phyloP scores from a whole-genome alignment of 495 filamentous ascomycete species.

The Hyaloscypha hepaticicola region DNA sequence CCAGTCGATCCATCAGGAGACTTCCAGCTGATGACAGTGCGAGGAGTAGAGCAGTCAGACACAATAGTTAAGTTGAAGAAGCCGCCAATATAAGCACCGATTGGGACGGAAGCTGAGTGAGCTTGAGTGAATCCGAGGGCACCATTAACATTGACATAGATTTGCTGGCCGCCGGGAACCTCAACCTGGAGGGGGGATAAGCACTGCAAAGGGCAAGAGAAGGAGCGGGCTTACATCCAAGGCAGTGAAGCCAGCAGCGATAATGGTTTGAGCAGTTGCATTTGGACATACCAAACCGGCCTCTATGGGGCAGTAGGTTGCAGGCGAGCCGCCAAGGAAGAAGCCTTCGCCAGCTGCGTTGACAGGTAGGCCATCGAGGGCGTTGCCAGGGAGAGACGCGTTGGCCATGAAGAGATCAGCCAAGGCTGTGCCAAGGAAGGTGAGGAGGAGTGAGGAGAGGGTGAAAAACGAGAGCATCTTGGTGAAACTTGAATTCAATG shows the following conservation, averaged over 20 bases:
- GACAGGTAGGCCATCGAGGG: constrained; percentile 17
- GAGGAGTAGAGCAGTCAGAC: not conserved
- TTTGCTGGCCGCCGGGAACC: constrained; percentile 68
- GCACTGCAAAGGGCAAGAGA: not conserved
- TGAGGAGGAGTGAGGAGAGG: not conserved
- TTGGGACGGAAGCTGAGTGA: constrained; percentile 58
- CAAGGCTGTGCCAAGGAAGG: not conserved
- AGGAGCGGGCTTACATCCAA: constrained; percentile 6
- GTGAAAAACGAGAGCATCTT: constrained; percentile 5
- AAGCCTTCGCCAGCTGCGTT: constrained; percentile 21
- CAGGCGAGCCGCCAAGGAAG: constrained; percentile 17
- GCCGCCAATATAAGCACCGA: constrained; percentile 47
- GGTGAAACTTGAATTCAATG: not conserved
- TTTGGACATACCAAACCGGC: constrained; percentile 7
- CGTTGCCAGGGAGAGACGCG: constrained; percentile 7
- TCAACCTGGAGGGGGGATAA: constrained; percentile 36
- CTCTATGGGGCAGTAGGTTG: constrained; percentile 20
- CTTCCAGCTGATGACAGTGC: constrained; percentile 15
- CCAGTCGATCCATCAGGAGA: constrained; percentile 2
- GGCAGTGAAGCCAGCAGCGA: constrained; percentile 13
- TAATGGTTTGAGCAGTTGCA: not conserved
- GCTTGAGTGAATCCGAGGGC: constrained; percentile 59
- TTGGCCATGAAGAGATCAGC: constrained; percentile 13
- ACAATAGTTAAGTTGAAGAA: constrained; percentile 35
- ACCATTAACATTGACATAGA: constrained; percentile 58